Evolutionary conservation across 176 grass and related monocot genomes (phyloP).

Genomic region (Aegilops longissima): DNA sequence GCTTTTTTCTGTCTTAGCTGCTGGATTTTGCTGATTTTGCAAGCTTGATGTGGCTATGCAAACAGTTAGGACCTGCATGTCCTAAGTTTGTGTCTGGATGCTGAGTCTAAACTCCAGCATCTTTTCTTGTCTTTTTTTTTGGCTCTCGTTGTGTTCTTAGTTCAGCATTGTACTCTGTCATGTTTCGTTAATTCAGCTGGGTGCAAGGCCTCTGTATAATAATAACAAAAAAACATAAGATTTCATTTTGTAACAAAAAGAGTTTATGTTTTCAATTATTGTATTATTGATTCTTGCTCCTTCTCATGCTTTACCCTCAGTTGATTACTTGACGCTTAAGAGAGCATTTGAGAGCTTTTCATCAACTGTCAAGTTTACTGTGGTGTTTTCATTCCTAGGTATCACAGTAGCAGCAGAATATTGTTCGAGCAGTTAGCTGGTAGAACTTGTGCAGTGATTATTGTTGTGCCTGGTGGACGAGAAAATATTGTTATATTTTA

Average conservation of each 20-base stretch:
- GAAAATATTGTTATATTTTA: background rate
- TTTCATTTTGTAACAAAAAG: background rate
- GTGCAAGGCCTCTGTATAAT: background rate
- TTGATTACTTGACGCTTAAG: constrained; percentile 17
- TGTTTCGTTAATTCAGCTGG: background rate
- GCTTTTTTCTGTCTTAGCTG: background rate
- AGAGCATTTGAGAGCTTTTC: background rate
- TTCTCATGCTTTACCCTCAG: background rate
- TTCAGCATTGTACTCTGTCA: background rate
- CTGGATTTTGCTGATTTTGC: background rate
- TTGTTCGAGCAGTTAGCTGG: background rate
- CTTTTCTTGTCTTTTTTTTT: background rate
- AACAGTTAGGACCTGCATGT: background rate
- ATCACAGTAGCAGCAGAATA: background rate
- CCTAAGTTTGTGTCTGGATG: background rate
- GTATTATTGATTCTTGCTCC: background rate
- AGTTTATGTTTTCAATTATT: background rate
- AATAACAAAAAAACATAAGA: background rate
- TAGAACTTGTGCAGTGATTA: background rate
- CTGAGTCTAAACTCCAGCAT: background rate
- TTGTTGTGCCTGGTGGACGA: background rate
- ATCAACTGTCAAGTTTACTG: background rate
- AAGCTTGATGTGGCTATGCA: background rate
- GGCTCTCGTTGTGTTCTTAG: background rate
- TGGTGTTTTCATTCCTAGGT: background rate